These are phyloP conservation scores for Boletales sp. DNA, from an alignment of 768 basidiomycete species.

Conservation along the genomic window DNA sequence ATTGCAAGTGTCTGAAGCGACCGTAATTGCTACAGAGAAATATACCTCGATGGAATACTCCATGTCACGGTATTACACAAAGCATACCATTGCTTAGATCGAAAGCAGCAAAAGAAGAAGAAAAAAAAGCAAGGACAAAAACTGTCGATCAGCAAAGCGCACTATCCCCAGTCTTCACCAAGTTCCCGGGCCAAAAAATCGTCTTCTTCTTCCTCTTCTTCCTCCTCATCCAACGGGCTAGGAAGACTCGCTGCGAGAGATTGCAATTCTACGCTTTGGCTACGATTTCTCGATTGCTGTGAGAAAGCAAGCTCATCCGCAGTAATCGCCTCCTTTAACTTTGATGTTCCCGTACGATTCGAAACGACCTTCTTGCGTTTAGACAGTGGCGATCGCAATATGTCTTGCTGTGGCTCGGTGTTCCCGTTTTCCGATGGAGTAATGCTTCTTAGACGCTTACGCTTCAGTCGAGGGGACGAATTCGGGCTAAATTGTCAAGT, in stretches of 20 bases:
- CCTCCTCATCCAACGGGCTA: constrained; percentile 42
- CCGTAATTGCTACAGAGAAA: not conserved
- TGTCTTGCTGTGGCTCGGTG: constrained; percentile 36
- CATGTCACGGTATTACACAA: constrained; percentile 17
- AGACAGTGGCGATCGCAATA: constrained; percentile 63
- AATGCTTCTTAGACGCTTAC: constrained; percentile 68
- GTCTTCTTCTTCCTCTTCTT: constrained; percentile 64
- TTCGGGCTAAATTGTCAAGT: constrained; percentile 30
- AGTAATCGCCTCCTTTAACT: constrained; percentile 62
- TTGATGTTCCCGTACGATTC: constrained; percentile 61
- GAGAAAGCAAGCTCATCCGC: constrained; percentile 45
- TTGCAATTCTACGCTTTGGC: constrained; percentile 14
- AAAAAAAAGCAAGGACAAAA: constrained; percentile 1
- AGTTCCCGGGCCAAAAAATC: constrained; percentile 81
- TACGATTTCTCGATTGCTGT: constrained; percentile 20
- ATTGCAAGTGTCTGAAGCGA: constrained; percentile 40
- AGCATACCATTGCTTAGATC: constrained; percentile 17
- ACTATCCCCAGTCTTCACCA: constrained; percentile 74
- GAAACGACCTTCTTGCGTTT: constrained; percentile 77
- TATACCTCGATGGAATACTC: not conserved
- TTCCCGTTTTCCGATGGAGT: constrained; percentile 64
- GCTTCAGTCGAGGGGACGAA: constrained; percentile 44
- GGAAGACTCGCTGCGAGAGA: constrained; percentile 9
- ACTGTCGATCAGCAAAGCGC: not conserved
- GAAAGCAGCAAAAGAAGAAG: constrained; percentile 13